A percentile compares a stretch with the other conserved stretches of the same genome.
These are phyloP conservation scores for Wallacemonas sp. DNA, from an alignment of 208 protist species.

Conservation along the genomic window DNA sequence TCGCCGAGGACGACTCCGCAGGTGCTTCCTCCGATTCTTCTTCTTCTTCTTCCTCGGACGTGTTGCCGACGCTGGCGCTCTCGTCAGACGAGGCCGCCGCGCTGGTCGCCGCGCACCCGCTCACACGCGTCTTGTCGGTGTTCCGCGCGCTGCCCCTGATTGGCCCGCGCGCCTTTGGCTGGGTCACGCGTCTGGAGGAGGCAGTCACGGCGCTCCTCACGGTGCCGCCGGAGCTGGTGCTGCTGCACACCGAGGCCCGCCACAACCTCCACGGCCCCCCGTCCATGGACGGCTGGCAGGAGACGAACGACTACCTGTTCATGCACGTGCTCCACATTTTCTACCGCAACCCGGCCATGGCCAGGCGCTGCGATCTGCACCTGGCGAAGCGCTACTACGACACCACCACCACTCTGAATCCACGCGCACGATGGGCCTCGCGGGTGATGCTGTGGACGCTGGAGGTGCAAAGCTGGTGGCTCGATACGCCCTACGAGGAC, in stretches of 20 bases:
- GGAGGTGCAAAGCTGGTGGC: slow-evolving; percentile 17
- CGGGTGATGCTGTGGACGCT: slow-evolving; percentile 3
- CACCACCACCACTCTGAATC: slow-evolving; percentile 2
- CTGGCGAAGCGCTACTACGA: slow-evolving; percentile 58
- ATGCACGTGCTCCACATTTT: slow-evolving; percentile 8
- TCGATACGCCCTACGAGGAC: neutral
- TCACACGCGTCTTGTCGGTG: neutral
- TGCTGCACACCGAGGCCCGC: neutral
- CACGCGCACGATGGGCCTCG: neutral
- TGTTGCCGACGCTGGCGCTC: neutral
- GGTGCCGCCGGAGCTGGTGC: neutral
- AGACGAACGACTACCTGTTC: slow-evolving; percentile 8
- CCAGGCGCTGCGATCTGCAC: slow-evolving; percentile 24
- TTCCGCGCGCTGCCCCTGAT: neutral
- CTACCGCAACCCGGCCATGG: neutral
- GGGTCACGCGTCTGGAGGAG: neutral
- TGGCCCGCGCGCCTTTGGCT: neutral
- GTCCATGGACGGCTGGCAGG: neutral
- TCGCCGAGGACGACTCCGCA: neutral
- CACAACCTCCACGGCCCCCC: neutral
- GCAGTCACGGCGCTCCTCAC: neutral
- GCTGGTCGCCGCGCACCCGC: slow-evolving; percentile 2
- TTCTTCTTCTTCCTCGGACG: neutral
- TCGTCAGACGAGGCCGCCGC: neutral
- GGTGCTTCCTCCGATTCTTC: neutral